phyloP scores from a whole-genome alignment of 2,329 filamentous ascomycete species.

The Ilyonectria mors-panacis region DNA sequence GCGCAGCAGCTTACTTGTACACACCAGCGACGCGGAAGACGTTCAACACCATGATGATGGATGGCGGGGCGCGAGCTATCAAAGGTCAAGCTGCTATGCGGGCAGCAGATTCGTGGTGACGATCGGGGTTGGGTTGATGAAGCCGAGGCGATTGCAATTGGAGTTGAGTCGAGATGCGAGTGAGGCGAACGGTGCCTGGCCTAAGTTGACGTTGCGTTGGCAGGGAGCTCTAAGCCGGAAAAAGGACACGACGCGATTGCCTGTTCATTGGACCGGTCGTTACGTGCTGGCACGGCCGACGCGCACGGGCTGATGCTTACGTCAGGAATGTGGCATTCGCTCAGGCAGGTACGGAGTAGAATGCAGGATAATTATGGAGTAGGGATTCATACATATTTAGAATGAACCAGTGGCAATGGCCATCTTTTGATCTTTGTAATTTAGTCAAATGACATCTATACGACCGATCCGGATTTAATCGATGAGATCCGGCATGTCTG shows the following conservation, averaged over 20 bases:
- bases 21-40: constrained; percentile 71
- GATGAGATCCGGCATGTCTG: not conserved
- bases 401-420: not conserved
- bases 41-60: constrained; percentile 65
- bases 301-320: constrained; percentile 14
- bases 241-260: constrained; percentile 53
- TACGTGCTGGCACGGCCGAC: constrained; percentile 31
- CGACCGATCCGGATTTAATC: not conserved
- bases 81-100: constrained; percentile 36
- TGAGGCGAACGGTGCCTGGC: constrained; percentile 26
- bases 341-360: too few species aligned
- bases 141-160: constrained; percentile 36
- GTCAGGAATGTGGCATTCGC: constrained; percentile 7
- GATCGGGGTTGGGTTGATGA: constrained; percentile 30
- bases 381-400: too few species aligned
- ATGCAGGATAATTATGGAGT: too few species aligned
- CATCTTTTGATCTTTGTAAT: not conserved
- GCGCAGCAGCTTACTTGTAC: constrained; percentile 38
- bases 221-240: constrained; percentile 43
- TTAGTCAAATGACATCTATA: not conserved
- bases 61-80: constrained; percentile 28
- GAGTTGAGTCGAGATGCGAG: constrained; percentile 28
- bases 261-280: constrained; percentile 48
- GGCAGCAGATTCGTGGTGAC: constrained; percentile 34
- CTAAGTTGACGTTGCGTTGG: constrained; percentile 35